Conservation (phyloP, 768 basidiomycete genomes). For the Multifurca ochricompacta region DNA sequence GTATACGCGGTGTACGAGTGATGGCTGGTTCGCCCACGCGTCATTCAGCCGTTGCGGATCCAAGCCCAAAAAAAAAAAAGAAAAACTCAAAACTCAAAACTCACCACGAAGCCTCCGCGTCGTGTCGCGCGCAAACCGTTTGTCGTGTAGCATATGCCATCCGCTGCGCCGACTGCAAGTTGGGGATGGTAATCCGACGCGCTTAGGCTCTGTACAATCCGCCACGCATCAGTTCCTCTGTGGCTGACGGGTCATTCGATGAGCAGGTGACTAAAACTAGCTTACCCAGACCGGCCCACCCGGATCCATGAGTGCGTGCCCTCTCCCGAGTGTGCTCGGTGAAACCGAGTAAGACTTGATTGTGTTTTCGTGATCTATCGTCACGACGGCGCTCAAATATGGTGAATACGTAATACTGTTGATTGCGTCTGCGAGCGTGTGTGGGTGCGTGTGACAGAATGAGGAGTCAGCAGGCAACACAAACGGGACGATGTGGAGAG, state of each 20-base stretch:
- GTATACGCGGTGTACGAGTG: constrained; percentile 72
- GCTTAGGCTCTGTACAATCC: constrained; percentile 45
- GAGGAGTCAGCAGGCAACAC: neutral
- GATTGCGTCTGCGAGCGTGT: constrained; percentile 67
- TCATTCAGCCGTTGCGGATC: neutral
- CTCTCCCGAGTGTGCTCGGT: constrained; percentile 65
- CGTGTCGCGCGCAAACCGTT: constrained; percentile 62
- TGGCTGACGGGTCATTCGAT: neutral
- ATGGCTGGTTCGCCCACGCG: constrained; percentile 41
- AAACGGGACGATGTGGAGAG: neutral
- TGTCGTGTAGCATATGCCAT: constrained; percentile 73
- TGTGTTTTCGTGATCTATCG: constrained; percentile 77
- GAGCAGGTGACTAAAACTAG: constrained; percentile 8
- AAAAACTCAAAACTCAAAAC: constrained; percentile 24
- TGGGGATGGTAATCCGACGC: constrained; percentile 86
- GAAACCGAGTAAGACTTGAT: constrained; percentile 69
- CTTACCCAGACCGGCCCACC: constrained; percentile 79
- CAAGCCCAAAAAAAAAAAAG: neutral
- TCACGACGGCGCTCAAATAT: constrained; percentile 60
- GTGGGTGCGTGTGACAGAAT: too few species aligned
- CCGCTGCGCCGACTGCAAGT: constrained; percentile 71
- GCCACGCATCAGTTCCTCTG: neutral
- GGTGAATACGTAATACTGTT: constrained; percentile 59
- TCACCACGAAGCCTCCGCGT: constrained; percentile 63
- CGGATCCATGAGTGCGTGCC: constrained; percentile 65